Conservation (phyloP, 495 filamentous ascomycete genomes). For the Aspergillus heteromorphus region DNA sequence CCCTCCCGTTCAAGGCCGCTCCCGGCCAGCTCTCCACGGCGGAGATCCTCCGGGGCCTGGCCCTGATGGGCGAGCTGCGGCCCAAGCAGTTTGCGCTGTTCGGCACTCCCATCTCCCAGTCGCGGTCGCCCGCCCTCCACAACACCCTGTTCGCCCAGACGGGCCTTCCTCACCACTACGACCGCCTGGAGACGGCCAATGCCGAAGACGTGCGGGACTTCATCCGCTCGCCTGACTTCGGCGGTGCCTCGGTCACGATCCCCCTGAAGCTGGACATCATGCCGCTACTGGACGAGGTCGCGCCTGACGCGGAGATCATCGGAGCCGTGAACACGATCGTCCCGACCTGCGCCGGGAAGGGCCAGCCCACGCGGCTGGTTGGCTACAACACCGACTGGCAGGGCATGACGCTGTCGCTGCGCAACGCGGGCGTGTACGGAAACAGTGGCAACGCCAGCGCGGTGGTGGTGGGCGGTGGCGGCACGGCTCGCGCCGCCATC, state of each 20-base stretch:
- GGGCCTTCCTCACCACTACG: constrained; percentile 86
- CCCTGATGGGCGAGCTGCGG: constrained; percentile 74
- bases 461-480: constrained; percentile 80
- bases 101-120: constrained; percentile 73
- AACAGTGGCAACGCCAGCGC: constrained; percentile 32
- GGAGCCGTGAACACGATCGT: constrained; percentile 96
- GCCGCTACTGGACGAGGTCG: constrained; percentile 70
- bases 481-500: constrained; percentile 87
- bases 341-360: constrained; percentile 30
- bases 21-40: constrained; percentile 89
- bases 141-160: constrained; percentile 73
- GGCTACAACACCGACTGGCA: constrained; percentile 97
- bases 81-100: constrained; percentile 79
- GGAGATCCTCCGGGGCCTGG: constrained; percentile 76
- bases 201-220: constrained; percentile 58
- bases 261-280: constrained; percentile 90
- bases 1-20: constrained; percentile 84
- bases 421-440: constrained; percentile 57
- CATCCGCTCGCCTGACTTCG: constrained; percentile 70
- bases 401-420: constrained; percentile 82
- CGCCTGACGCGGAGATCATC: constrained; percentile 72
- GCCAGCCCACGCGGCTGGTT: constrained; percentile 49
- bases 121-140: constrained; percentile 82
- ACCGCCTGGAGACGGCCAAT: constrained; percentile 69
- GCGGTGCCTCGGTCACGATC: constrained; percentile 92